Evolutionary conservation across 495 filamentous ascomycete species (phyloP).

Genomic region (Cercophora sp.): DNA sequence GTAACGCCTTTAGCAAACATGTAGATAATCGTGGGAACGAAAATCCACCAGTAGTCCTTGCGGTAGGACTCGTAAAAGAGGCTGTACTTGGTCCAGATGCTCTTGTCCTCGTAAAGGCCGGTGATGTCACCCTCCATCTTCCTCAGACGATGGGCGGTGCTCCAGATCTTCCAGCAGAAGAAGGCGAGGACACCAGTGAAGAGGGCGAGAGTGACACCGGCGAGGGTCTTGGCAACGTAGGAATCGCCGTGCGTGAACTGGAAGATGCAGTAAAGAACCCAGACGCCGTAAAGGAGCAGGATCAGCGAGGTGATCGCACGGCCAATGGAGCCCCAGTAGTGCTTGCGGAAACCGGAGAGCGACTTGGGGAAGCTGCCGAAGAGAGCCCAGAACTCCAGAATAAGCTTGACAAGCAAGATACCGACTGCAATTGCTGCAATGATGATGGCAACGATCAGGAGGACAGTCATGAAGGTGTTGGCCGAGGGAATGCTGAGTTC

Average conservation of each 20-base stretch:
- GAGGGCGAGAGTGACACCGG: conserved; percentile 70
- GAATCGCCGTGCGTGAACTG: conserved; percentile 93
- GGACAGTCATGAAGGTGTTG: conserved; percentile 94
- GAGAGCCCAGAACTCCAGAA: conserved; percentile 87
- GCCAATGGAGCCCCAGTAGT: conserved; percentile 89
- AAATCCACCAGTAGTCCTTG: conserved; percentile 93
- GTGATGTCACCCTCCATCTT: conserved; percentile 67
- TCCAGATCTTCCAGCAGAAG: conserved; percentile 80
- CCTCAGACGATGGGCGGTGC: conserved; percentile 69
- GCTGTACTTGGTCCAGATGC: conserved; percentile 91
- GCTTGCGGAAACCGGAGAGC: conserved; percentile 80
- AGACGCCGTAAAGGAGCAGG: conserved; percentile 87
- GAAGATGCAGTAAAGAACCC: conserved; percentile 94
- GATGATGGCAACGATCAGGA: conserved; percentile 83
- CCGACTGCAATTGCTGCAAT: conserved; percentile 79
- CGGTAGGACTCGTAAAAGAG: conserved; percentile 96
- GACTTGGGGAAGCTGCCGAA: conserved; percentile 82
- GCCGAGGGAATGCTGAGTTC: conserved; percentile 77
- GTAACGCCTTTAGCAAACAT: conserved; percentile 87
- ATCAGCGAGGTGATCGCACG: conserved; percentile 88
- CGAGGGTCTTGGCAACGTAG: conserved; percentile 87
- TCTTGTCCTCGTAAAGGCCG: conserved; percentile 80
- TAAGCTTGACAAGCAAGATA: conserved; percentile 86
- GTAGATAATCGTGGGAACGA: conserved; percentile 87
- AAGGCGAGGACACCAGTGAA: conserved; percentile 76